phyloP scores from a whole-genome alignment of 1,284 basidiomycete genomes.

The Spongispora temasekensis region DNA sequence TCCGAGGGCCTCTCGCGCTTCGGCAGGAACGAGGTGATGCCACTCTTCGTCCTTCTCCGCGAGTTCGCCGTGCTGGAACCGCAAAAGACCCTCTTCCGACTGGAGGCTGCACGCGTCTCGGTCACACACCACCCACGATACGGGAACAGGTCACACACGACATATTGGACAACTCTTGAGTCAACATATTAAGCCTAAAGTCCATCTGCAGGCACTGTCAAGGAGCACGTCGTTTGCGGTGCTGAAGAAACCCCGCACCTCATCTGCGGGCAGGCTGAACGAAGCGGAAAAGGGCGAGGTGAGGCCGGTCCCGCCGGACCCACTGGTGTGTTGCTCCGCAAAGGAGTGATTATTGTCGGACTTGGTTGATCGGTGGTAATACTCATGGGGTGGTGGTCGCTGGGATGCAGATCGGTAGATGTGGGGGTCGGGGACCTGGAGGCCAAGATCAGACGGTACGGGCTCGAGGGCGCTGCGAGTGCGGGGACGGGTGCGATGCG shows the following conservation, averaged over 20 bases:
- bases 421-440: slow-evolving; percentile 50
- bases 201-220: slow-evolving; percentile 27
- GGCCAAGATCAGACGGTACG: slow-evolving; percentile 35
- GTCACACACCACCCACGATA: slow-evolving; percentile 18
- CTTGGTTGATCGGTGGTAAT: slow-evolving; percentile 46
- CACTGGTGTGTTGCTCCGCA: slow-evolving; percentile 15
- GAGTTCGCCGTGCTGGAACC: slow-evolving; percentile 65
- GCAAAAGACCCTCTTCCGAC: slow-evolving; percentile 62
- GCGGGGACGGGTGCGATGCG: slow-evolving; percentile 29
- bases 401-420: slow-evolving; percentile 52
- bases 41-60: slow-evolving; percentile 70
- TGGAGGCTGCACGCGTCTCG: slow-evolving; percentile 43
- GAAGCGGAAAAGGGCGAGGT: slow-evolving; percentile 30
- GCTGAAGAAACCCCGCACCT: slow-evolving; percentile 23
- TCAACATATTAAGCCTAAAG: slow-evolving; percentile 37
- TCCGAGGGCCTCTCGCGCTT: slow-evolving; percentile 66
- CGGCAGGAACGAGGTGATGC: slow-evolving; percentile 70
- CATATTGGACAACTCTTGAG: slow-evolving; percentile 52
- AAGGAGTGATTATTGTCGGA: slow-evolving; percentile 29
- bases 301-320: slow-evolving; percentile 7
- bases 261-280: slow-evolving; percentile 23
- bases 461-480: slow-evolving; percentile 43
- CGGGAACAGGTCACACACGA: slow-evolving; percentile 46
- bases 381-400: slow-evolving; percentile 36
- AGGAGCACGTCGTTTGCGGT: neutral